phyloP scores from a whole-genome alignment of 305 asterid species.

The Vinca major region DNA sequence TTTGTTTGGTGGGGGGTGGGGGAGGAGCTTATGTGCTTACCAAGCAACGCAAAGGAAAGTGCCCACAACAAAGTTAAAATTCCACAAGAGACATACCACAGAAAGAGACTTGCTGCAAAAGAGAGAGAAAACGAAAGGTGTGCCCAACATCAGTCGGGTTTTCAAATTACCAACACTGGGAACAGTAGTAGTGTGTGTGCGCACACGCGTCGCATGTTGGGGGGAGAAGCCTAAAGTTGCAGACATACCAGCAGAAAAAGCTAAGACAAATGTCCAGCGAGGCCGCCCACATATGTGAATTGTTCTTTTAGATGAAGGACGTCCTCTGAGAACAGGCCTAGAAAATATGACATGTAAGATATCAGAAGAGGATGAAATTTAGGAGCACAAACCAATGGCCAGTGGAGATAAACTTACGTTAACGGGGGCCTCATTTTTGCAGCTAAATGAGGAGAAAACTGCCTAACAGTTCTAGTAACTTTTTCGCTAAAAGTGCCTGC shows the following conservation, averaged over 20 bases:
- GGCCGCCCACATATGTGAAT: slow-evolving; percentile 87
- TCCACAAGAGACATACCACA: slow-evolving; percentile 87
- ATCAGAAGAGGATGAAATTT: slow-evolving; percentile 8
- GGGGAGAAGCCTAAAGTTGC: not conserved
- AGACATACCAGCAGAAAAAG: slow-evolving; percentile 46
- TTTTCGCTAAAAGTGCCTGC: slow-evolving; percentile 93
- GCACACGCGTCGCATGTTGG: too few species aligned
- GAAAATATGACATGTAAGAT: slow-evolving; percentile 21
- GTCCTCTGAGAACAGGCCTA: slow-evolving; percentile 96
- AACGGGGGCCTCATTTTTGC: slow-evolving; percentile 97
- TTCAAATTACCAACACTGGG: too few species aligned
- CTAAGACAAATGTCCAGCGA: slow-evolving; percentile 75
- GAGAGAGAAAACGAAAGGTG: too few species aligned
- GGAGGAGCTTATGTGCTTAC: slow-evolving; percentile 23
- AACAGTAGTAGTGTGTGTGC: not conserved
- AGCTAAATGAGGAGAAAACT: slow-evolving; percentile 92
- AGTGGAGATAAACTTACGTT: slow-evolving; percentile 41
- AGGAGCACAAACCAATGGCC: slow-evolving; percentile 1
- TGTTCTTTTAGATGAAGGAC: slow-evolving; percentile 79
- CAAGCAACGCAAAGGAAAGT: slow-evolving; percentile 60
- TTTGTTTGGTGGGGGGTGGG: too few species aligned
- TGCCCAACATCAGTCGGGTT: too few species aligned
- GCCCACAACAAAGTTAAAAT: slow-evolving; percentile 55
- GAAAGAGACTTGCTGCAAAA: slow-evolving; percentile 26
- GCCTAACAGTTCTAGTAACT: slow-evolving; percentile 77